These are phyloP conservation scores for Leccinum disarticulatum DNA, from an alignment of 768 basidiomycete genomes.

Conservation along the genomic window DNA sequence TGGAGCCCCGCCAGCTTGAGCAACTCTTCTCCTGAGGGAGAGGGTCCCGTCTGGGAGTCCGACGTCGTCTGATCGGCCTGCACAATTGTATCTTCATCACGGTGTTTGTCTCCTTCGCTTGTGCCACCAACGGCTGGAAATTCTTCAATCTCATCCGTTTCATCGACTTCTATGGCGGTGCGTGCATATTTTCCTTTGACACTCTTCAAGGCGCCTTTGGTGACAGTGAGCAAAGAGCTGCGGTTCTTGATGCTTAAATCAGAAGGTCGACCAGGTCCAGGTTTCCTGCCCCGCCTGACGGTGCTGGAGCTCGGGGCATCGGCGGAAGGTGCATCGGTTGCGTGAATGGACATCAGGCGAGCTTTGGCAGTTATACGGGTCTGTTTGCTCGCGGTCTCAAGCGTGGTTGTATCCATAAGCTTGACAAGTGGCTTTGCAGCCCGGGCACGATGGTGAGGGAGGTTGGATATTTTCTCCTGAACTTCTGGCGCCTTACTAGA, in stretches of 20 bases:
- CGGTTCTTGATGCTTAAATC: constrained; percentile 40
- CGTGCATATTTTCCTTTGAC: constrained; percentile 45
- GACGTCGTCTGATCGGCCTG: constrained; percentile 8
- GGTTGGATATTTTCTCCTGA: background rate
- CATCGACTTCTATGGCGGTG: constrained; percentile 16
- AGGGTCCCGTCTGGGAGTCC: constrained; percentile 8
- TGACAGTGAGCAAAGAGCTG: constrained; percentile 54
- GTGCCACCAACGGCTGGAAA: background rate
- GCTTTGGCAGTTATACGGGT: constrained; percentile 52
- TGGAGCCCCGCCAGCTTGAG: constrained; percentile 51
- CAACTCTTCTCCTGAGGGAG: constrained; percentile 45
- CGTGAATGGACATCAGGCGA: constrained; percentile 35
- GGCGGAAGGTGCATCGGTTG: constrained; percentile 9
- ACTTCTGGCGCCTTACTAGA: constrained; percentile 10
- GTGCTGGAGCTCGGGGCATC: constrained; percentile 8
- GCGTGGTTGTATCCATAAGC: constrained; percentile 40
- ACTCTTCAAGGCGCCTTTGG: constrained; percentile 52
- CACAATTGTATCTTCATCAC: constrained; percentile 18
- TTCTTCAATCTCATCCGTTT: constrained; percentile 23
- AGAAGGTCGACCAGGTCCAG: constrained; percentile 51
- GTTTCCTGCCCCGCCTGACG: constrained; percentile 29
- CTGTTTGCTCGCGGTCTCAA: constrained; percentile 28
- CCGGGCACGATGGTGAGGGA: constrained; percentile 46
- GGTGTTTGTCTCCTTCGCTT: constrained; percentile 7
- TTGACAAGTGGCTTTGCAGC: constrained; percentile 55